These are phyloP conservation scores for Fusarium subtropicale DNA, from an alignment of 2,329 filamentous ascomycete species.

Conservation along the genomic window DNA sequence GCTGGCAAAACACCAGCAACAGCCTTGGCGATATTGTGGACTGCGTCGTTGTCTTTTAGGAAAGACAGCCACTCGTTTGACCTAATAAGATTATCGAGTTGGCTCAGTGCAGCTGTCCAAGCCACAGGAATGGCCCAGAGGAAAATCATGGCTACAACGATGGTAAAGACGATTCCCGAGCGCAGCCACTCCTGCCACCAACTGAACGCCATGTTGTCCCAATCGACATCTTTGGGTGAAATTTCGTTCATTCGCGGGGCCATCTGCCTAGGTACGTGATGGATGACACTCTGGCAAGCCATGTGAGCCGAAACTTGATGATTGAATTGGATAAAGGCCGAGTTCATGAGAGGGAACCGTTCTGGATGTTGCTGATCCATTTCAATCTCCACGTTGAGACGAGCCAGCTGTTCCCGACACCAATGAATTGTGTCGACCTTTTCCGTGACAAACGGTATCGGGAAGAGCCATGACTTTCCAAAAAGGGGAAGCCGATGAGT, in stretches of 20 bases:
- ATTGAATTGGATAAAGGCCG: slow-evolving; percentile 98
- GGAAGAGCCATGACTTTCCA: slow-evolving; percentile 76
- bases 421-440: slow-evolving; percentile 97
- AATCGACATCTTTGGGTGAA: slow-evolving; percentile 89
- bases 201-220: slow-evolving; percentile 95
- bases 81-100: slow-evolving; percentile 76
- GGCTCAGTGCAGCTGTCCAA: slow-evolving; percentile 84
- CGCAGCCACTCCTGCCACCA: slow-evolving; percentile 94
- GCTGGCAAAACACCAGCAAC: slow-evolving; percentile 91
- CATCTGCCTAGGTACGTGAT: slow-evolving; percentile 95
- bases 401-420: slow-evolving; percentile 86
- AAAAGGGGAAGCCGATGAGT: slow-evolving; percentile 80
- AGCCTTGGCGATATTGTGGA: slow-evolving; percentile 71
- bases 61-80: slow-evolving; percentile 77
- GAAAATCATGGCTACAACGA: slow-evolving; percentile 81
- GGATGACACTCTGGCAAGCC: slow-evolving; percentile 92
- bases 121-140: slow-evolving; percentile 92
- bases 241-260: slow-evolving; percentile 92
- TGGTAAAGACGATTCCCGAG: slow-evolving; percentile 70
- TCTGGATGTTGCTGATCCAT: slow-evolving; percentile 87
- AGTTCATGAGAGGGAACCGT: slow-evolving; percentile 91
- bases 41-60: slow-evolving; percentile 67
- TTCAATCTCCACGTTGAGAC: slow-evolving; percentile 92
- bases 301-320: slow-evolving; percentile 97
- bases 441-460: slow-evolving; percentile 81